A percentile compares a stretch with the other conserved stretches of the same genome.
These are phyloP conservation scores for Paecilomyces variotii DNA, from an alignment of 2,329 filamentous ascomycete genomes.

Conservation along the genomic window DNA sequence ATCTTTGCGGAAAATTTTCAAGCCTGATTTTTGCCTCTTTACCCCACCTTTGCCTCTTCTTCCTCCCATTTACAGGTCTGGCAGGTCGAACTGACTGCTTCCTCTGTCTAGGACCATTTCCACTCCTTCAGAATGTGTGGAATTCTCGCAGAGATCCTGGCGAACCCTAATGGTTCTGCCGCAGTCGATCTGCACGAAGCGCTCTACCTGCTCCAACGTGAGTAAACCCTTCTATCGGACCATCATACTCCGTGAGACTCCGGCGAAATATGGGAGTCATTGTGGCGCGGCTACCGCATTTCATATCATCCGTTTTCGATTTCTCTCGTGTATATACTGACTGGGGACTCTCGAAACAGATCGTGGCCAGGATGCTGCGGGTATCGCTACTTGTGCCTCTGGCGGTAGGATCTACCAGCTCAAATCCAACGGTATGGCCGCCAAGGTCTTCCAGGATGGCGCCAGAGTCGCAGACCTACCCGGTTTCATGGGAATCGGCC, in stretches of 20 bases:
- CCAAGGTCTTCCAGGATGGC: constrained; percentile 77
- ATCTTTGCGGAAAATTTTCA: constrained; percentile 34
- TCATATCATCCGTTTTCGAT: constrained; percentile 13
- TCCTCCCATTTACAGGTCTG: neutral
- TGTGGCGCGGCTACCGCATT: neutral
- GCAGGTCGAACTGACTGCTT: constrained; percentile 2
- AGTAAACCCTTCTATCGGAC: constrained; percentile 15
- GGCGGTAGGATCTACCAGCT: constrained; percentile 79
- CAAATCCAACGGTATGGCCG: constrained; percentile 84
- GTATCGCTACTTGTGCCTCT: constrained; percentile 66
- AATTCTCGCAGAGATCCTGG: constrained; percentile 54
- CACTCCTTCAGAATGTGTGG: constrained; percentile 48
- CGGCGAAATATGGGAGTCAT: neutral
- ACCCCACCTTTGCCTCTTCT: neutral
- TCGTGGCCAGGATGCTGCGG: constrained; percentile 80
- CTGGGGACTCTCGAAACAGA: constrained; percentile 30
- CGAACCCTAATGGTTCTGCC: constrained; percentile 43
- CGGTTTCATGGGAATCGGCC: constrained; percentile 78
- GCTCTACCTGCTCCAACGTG: constrained; percentile 60
- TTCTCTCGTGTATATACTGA: constrained; percentile 23
- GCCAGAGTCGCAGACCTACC: constrained; percentile 64
- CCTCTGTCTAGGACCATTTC: constrained; percentile 1
- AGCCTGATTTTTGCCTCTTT: constrained; percentile 1
- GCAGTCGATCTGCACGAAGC: constrained; percentile 63
- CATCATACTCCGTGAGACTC: neutral